Conservation (phyloP, 129 eudicot species). For the Silybum marianum region DNA sequence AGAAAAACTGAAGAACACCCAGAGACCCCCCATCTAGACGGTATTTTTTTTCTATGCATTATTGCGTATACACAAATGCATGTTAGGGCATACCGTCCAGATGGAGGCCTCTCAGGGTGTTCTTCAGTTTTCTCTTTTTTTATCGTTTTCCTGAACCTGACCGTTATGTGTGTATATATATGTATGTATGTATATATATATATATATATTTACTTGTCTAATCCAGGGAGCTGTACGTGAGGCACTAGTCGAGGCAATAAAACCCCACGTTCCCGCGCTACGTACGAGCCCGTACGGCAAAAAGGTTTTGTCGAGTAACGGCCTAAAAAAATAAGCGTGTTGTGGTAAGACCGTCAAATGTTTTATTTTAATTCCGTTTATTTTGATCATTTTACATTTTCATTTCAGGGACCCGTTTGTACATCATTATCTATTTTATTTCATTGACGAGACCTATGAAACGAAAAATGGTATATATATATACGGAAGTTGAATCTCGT, state of each 20-base stretch:
- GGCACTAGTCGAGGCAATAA: conserved; percentile 56
- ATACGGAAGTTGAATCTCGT: not conserved
- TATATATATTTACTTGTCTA: conserved; percentile 22
- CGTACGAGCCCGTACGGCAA: conserved; percentile 64
- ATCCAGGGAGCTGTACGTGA: conserved; percentile 52
- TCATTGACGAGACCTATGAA: not conserved
- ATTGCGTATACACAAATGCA: no score
- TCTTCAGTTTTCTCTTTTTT: no score
- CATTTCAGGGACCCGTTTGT: not conserved
- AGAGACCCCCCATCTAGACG: no score
- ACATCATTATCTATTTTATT: not conserved
- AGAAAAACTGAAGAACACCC: no score
- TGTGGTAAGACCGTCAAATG: conserved; percentile 11
- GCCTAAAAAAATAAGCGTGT: conserved; percentile 48
- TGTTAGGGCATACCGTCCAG: no score
- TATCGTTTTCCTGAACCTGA: no score
- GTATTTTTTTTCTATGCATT: no score
- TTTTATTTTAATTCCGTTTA: not conserved
- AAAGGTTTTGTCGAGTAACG: conserved; percentile 57
- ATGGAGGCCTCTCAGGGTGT: no score
- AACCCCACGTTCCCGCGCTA: conserved; percentile 51
- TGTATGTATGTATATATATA: not conserved
- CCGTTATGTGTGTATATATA: not conserved
- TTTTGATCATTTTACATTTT: not conserved
- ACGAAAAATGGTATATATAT: not conserved